Percentiles rank a stretch among this genome's conserved stretches.
These are phyloP conservation scores for Phialemoniopsis sp. DNA, from an alignment of 2,329 filamentous ascomycete genomes.

Conservation along the genomic window DNA sequence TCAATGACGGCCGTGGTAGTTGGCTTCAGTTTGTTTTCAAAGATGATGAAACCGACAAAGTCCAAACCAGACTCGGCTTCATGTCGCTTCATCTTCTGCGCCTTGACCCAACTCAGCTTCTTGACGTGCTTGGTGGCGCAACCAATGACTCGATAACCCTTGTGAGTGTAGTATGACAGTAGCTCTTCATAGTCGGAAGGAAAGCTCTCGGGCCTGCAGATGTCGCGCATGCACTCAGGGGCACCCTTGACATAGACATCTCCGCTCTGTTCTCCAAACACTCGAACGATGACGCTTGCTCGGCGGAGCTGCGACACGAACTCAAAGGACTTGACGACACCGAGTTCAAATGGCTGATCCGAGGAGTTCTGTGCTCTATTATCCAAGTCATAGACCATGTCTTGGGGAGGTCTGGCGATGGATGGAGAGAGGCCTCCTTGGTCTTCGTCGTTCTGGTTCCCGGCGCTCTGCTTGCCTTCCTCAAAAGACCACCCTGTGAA, in stretches of 20 bases:
- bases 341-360: slow-evolving; percentile 67
- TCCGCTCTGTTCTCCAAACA: slow-evolving; percentile 79
- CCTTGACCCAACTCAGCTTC: slow-evolving; percentile 88
- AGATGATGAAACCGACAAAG: slow-evolving; percentile 95
- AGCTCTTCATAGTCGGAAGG: slow-evolving; percentile 87
- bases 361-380: slow-evolving; percentile 9
- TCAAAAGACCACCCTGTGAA: slow-evolving; percentile 92
- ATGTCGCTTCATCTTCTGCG: slow-evolving; percentile 85
- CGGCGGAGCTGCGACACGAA: slow-evolving; percentile 90
- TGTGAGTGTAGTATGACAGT: slow-evolving; percentile 86
- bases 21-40: slow-evolving; percentile 96
- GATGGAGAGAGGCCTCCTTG: slow-evolving; percentile 78
- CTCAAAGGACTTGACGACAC: slow-evolving; percentile 87
- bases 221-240: slow-evolving; percentile 92
- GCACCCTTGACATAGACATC: slow-evolving; percentile 95
- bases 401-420: slow-evolving; percentile 74
- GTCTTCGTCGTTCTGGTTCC: slow-evolving; percentile 67
- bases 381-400: slow-evolving; percentile 12
- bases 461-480: slow-evolving; percentile 70
- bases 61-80: slow-evolving; percentile 81
- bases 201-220: slow-evolving; percentile 80
- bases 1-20: slow-evolving; percentile 77
- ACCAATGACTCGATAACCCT: slow-evolving; percentile 93
- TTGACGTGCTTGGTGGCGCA: slow-evolving; percentile 86
- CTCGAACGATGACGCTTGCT: slow-evolving; percentile 87